Base-by-base conservation (phyloP, 2,329 filamentous ascomycete genomes). In the Orbilia quercus region DNA sequence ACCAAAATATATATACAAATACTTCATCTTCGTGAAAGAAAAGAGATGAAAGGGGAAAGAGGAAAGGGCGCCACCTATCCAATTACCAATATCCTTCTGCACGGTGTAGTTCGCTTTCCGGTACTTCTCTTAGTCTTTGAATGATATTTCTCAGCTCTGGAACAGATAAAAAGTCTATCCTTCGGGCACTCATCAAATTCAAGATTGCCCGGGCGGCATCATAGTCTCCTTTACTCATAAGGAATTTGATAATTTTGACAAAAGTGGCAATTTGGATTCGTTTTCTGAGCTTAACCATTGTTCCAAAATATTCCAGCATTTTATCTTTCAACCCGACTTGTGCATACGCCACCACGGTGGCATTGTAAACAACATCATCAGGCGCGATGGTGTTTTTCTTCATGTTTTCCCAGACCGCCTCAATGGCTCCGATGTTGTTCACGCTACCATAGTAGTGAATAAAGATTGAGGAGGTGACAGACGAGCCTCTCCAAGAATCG, bases 391-490 rank as follows among this genome's bases (percentile, higher is more conserved):
- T 54, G 54, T 65, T 64, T 16, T 47, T 34, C 25, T 47, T 65
- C 67, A 72, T 72, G n/a, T 63, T 72, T 23, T 9, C 55, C 67
- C 67, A 72, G 14, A 72, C 38, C 12, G 55, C 54, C 40, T 72
- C 67, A 14, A 72, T 64, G 14, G 53, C 59, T 0, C 40, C 25
- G 2, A 65, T 53, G 34, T 72, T 40, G 20, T 28, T 36, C 31
- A 25, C 64, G 7, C 54, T 44, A 9, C 28, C 47, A 20, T 65
- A 72, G 34, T 72, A 58, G 3, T 20, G 31, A 28, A 72, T 72
- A 34, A 72, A 72, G 4, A 72, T 58, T 12, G 67, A 22, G 28
- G 67, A 64, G 2, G 67, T 72, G 7, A 63, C 28, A 6, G 67
- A 47, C 4, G 67, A 72, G 7, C 59, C 54, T 22, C 67, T 55